Evolutionary conservation across 257 asterid genomes (phyloP), one percentile per base, ranked within the genome.

Genomic region (Leptodermis oblonga): DNA sequence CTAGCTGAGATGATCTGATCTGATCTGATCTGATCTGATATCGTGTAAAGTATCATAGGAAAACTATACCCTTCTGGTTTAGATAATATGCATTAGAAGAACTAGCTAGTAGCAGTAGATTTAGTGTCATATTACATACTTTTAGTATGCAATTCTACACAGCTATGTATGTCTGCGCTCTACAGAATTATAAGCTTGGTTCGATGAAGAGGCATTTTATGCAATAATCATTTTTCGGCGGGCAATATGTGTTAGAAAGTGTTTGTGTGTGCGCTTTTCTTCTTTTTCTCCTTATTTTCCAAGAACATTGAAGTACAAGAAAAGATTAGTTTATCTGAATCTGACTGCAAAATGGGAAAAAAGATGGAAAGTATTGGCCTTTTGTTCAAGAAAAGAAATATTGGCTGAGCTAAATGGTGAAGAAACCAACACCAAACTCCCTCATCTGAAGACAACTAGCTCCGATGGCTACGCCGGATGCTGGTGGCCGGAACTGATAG

Each of bases 1-100:
- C 81, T 70, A 46, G 49, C 62, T 67, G 65, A 66, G 6, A 20
- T 52, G 28, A 52, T n/a, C n/a, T n/a, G n/a, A n/a, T n/a, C n/a
- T n/a, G n/a, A n/a, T n/a, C n/a, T n/a, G n/a, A n/a, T n/a, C n/a
- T n/a, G n/a, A n/a, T n/a, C n/a, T n/a, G n/a, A n/a, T 34, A 3
- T 34, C 39, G 39, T 34, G 39, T 34, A 34, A 34, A n/a, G 39
- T 34, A 34, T 34, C 3, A 34, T 6, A 34, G 39, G 6, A 34
- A 34, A 34, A 2, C 4, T n/a, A n/a, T n/a, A 34, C 39, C 3
- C 39, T 6, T 2, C 12, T 12, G 45, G 12, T 39, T 39, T 39
- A 39, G 45, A 9, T 12, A 43, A 43, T n/a, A n/a, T n/a, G 49
- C 18, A 7, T 12, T 13, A 12, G 18, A 12, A 43, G n/a, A n/a